phyloP scores from a whole-genome alignment of 2,329 filamentous ascomycete genomes.

The Paracamarosporium sp. region DNA sequence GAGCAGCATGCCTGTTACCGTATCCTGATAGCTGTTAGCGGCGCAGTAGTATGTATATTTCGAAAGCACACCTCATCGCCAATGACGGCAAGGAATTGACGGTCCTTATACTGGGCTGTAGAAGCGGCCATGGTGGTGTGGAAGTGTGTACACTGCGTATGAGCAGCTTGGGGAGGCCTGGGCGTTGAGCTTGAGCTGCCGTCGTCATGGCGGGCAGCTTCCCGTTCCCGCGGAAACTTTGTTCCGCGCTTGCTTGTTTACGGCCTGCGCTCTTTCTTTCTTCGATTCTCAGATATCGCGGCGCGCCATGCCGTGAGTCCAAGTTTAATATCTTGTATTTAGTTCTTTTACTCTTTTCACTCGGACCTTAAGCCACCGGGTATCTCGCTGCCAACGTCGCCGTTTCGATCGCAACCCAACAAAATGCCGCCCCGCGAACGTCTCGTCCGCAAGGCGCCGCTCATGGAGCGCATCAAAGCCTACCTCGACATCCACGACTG shows the following conservation, averaged over 20 bases:
- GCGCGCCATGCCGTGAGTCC: slow-evolving; percentile 32
- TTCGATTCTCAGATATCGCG: slow-evolving; percentile 13
- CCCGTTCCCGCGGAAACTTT: slow-evolving; percentile 18
- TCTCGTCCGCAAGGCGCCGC: slow-evolving; percentile 80
- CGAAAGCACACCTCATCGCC: slow-evolving; percentile 80
- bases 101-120: slow-evolving; percentile 71
- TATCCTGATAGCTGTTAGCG: slow-evolving; percentile 68
- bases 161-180: slow-evolving; percentile 11
- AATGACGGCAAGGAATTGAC: slow-evolving; percentile 96
- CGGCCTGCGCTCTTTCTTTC: slow-evolving; percentile 10
- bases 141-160: not conserved
- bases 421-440: slow-evolving; percentile 65
- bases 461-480: slow-evolving; percentile 79
- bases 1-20: slow-evolving; percentile 92
- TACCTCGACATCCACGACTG: slow-evolving; percentile 89
- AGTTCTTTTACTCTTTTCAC: not conserved
- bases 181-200: slow-evolving; percentile 22
- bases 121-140: slow-evolving; percentile 62
- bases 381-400: not conserved
- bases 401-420: slow-evolving; percentile 1
- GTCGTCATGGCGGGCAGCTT: slow-evolving; percentile 25
- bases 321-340: not conserved
- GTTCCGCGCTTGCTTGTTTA: slow-evolving; percentile 20
- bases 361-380: not conserved
- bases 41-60: not conserved